These are phyloP conservation scores for Penicillium roqueforti DNA, from an alignment of 495 filamentous ascomycete genomes.

Conservation along the genomic window DNA sequence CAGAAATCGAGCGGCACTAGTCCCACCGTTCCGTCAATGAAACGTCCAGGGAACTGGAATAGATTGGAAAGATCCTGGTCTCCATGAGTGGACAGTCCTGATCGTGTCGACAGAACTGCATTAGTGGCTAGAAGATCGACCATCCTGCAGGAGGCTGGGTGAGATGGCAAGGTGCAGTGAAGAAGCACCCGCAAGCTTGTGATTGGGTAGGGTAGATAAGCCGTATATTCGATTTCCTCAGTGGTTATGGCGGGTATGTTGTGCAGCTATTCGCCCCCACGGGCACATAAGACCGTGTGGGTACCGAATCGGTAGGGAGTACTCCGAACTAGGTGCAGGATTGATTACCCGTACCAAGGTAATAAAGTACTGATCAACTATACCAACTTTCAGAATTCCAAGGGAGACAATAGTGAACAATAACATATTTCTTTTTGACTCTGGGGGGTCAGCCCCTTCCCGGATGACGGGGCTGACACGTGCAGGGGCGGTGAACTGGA, in stretches of 20 bases:
- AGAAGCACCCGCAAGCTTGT: slow-evolving; percentile 11
- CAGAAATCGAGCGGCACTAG: slow-evolving; percentile 14
- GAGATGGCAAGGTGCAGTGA: slow-evolving; percentile 15
- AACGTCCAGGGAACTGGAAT: background rate
- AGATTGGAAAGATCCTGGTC: slow-evolving; percentile 12
- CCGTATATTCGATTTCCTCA: slow-evolving; percentile 6
- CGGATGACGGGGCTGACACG: background rate
- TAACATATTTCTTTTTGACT: background rate
- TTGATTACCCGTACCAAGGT: background rate
- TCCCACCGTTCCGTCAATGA: slow-evolving; percentile 8
- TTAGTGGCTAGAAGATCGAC: slow-evolving; percentile 29
- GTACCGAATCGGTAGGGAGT: slow-evolving; percentile 10
- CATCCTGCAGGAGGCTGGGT: slow-evolving; percentile 24
- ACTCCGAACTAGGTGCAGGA: slow-evolving; percentile 16
- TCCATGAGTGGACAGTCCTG: slow-evolving; percentile 11
- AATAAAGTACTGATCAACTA: background rate
- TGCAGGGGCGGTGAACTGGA: slow-evolving; percentile 8
- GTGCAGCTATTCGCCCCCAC: slow-evolving; percentile 19
- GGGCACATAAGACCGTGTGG: slow-evolving; percentile 2
- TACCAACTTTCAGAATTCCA: background rate
- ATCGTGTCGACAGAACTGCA: slow-evolving; percentile 16
- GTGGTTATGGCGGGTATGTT: slow-evolving; percentile 22
- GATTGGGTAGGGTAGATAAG: slow-evolving; percentile 20
- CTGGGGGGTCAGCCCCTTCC: background rate
- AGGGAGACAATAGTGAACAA: background rate